phyloP scores from a whole-genome alignment of 2,329 filamentous ascomycete species.

The Fusarium mangiferae region DNA sequence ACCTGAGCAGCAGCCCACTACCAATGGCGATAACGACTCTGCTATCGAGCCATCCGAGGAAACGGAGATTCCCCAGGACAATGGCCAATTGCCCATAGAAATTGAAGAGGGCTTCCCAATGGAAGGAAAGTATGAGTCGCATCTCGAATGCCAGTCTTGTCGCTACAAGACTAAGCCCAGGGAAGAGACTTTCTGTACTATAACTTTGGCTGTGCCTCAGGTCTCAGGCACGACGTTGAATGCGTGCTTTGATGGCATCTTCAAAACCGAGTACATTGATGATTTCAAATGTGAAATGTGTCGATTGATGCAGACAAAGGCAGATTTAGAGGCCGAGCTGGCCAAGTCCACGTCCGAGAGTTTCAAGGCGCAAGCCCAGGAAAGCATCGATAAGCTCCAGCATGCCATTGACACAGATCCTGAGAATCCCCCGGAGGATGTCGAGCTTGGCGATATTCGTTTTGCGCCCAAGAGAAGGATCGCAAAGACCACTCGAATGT shows the following conservation, averaged over 20 bases:
- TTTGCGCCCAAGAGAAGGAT: constrained; percentile 85
- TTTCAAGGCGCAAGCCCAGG: constrained; percentile 62
- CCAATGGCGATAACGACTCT: constrained; percentile 23
- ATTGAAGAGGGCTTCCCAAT: constrained; percentile 85
- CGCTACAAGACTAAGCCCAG: constrained; percentile 88
- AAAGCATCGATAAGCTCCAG: constrained; percentile 73
- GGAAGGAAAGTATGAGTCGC: constrained; percentile 92
- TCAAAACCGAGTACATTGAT: constrained; percentile 96
- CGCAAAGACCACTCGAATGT: constrained; percentile 87
- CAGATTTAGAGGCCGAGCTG: constrained; percentile 70
- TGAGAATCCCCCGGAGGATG: constrained; percentile 76
- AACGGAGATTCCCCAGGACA: constrained; percentile 31
- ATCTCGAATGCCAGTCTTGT: constrained; percentile 91
- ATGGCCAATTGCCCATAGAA: constrained; percentile 49
- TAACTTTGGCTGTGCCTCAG: constrained; percentile 92
- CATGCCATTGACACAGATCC: constrained; percentile 81
- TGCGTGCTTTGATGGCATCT: constrained; percentile 89
- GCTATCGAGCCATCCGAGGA: constrained; percentile 41
- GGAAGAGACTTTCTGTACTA: constrained; percentile 86
- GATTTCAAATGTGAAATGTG: constrained; percentile 97
- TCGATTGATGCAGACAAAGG: constrained; percentile 81
- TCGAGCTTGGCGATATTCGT: constrained; percentile 78
- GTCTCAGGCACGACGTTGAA: constrained; percentile 82
- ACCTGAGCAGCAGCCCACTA: constrained; percentile 19
- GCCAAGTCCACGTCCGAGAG: constrained; percentile 62